Percentiles rank a stretch among this genome's conserved stretches.
Evolutionary conservation across 1,284 basidiomycete genomes (phyloP).

Genomic region (Naganishia albida): DNA sequence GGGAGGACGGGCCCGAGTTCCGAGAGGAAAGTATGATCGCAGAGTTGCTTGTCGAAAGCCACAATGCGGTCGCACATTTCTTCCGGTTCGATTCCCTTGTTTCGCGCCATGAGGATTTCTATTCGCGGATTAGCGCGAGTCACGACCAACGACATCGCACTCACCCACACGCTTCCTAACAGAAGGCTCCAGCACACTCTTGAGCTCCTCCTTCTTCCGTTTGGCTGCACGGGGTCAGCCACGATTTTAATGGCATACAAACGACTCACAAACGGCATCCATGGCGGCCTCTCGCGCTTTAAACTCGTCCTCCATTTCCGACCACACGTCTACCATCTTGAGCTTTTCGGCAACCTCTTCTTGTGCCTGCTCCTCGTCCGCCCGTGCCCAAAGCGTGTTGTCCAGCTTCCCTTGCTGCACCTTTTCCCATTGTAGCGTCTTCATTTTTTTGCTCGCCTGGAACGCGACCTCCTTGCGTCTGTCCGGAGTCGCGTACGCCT

Average conservation of each 20-base stretch:
- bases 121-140: conserved; percentile 30
- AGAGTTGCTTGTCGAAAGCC: conserved; percentile 79
- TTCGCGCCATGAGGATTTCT: conserved; percentile 88
- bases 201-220: conserved; percentile 66
- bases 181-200: conserved; percentile 84
- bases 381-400: conserved; percentile 79
- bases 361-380: conserved; percentile 67
- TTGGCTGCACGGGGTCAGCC: conserved; percentile 26
- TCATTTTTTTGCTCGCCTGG: conserved; percentile 88
- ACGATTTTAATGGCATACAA: conserved; percentile 42
- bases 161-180: conserved; percentile 86
- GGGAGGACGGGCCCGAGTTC: conserved; percentile 83
- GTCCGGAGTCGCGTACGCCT: conserved; percentile 36
- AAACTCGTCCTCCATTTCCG: conserved; percentile 97
- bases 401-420: conserved; percentile 75
- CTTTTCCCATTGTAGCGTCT: conserved; percentile 99
- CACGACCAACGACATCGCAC: conserved; percentile 44
- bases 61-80: conserved; percentile 79
- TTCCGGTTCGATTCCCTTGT: conserved; percentile 77
- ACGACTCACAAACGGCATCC: conserved; percentile 51
- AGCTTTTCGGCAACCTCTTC: conserved; percentile 75
- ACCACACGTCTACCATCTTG: conserved; percentile 82
- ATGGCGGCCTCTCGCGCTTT: conserved; percentile 89
- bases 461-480: conserved; percentile 80
- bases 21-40: conserved; percentile 80